A percentile compares a stretch with the other conserved stretches of the same genome.
phyloP scores from a whole-genome alignment of 306 rosid species.

The Vicia villosa region DNA sequence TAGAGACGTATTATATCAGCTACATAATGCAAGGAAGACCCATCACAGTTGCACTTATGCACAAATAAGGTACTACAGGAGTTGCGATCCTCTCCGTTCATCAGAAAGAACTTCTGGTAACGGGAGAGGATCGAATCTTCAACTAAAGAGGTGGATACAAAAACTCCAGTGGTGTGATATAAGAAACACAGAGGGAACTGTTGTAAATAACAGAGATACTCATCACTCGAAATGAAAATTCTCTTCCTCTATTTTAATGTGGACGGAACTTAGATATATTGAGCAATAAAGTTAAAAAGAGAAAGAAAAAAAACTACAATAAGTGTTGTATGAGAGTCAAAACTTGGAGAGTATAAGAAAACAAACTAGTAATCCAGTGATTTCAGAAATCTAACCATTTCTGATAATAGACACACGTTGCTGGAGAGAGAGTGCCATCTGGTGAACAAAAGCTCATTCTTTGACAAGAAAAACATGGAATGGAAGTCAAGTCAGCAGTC shows the following conservation, averaged over 20 bases:
- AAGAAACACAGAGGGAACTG: constrained; percentile 20
- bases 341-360: no score
- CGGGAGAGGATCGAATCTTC: background rate
- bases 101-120: background rate
- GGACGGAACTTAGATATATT: no score
- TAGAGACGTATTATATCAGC: constrained; percentile 14
- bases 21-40: constrained; percentile 35
- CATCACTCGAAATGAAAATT: constrained; percentile 29
- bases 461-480: no score
- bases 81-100: background rate
- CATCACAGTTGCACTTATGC: constrained; percentile 11
- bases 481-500: no score
- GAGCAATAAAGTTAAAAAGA: no score
- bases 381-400: no score
- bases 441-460: no score
- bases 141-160: constrained; percentile 21
- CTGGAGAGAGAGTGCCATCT: no score
- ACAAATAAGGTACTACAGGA: constrained; percentile 14
- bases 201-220: constrained; percentile 25
- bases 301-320: no score
- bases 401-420: no score
- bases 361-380: no score
- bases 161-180: constrained; percentile 9
- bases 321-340: no score
- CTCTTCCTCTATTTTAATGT: constrained; percentile 33